Evolutionary conservation across 345 rosid genomes (phyloP), one percentile per base, ranked within the genome.

Genomic region (Eucalyptus fibrosa): DNA sequence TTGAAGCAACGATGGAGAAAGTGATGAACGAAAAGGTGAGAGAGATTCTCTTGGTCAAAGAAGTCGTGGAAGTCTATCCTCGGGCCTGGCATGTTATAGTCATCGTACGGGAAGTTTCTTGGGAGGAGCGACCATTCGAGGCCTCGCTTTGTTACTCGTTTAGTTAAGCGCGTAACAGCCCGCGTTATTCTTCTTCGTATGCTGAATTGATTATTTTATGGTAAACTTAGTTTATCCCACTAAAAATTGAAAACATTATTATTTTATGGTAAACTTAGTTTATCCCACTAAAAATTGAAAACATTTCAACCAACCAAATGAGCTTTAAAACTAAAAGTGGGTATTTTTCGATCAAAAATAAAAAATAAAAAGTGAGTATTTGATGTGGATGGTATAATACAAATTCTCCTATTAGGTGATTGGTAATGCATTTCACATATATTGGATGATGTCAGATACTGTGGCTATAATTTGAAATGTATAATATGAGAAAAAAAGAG

Each of bases 101-200:
- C 30, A 4, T 56, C 30, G 62, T 56, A 24, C 62, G 13, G 62
- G 62, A 24, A 56, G 62, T 56, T 56, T 56, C 62, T 56, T 23
- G 5, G 62, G 30, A 56, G 3, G 3, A 56, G 0, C 1, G 12
- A 23, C 12, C 60, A 8, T 0, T 0, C 0, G 60, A 21, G 60
- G 28, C 28, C 60, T 24, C 1, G 62, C 62, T 56, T 10, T 24
- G 62, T 56, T 56, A 56, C 62, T 4, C 32, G 32, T 6, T 26
- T 12, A 3, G 67, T 60, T 0, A 60, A 60, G n/a, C n/a, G 67
- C 67, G n/a, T 60, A 12, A 26, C 8, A 26, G 67, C 67, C 30
- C 14, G 12, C 7, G 30, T 60, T 6, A 3, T 12, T 28, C 15
- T 28, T 60, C 7, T 60, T 60, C 32, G 7, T 26, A 60, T 60